These are phyloP conservation scores for Beauveria bassiana DNA, from an alignment of 2,329 filamentous ascomycete species.

Conservation along the genomic window DNA sequence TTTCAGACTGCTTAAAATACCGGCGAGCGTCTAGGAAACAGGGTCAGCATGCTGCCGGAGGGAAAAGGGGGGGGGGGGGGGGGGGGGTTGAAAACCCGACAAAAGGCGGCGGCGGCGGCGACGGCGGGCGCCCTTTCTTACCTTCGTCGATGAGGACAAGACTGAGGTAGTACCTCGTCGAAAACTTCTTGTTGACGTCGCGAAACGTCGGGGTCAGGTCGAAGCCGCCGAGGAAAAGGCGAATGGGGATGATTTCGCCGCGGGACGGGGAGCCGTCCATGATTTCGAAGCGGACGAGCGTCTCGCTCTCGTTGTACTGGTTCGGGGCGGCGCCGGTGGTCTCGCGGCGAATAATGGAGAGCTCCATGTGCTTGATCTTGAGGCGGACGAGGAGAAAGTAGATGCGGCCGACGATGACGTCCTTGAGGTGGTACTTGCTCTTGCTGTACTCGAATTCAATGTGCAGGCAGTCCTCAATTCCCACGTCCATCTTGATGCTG, in stretches of 20 bases:
- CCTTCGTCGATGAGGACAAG: constrained; percentile 93
- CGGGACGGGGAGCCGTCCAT: constrained; percentile 99
- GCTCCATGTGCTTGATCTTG: constrained; percentile 99
- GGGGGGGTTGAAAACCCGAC: neutral
- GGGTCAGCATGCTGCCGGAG: neutral
- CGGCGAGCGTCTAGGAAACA: constrained; percentile 67
- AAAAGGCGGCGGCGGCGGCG: neutral
- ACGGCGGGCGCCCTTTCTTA: constrained; percentile 28
- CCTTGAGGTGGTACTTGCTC: constrained; percentile 97
- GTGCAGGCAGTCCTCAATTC: constrained; percentile 97
- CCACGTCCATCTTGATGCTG: constrained; percentile 99
- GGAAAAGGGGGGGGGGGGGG: too few relatives aligned
- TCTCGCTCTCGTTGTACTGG: constrained; percentile 99
- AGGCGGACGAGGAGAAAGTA: constrained; percentile 95
- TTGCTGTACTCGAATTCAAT: constrained; percentile 99
- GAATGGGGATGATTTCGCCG: constrained; percentile 90
- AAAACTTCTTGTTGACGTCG: constrained; percentile 99
- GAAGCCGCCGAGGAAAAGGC: constrained; percentile 93
- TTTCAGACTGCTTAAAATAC: constrained; percentile 99
- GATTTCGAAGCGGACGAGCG: constrained; percentile 95
- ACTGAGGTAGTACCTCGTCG: constrained; percentile 93
- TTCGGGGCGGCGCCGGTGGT: constrained; percentile 95
- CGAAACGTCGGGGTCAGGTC: constrained; percentile 97
- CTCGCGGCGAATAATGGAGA: constrained; percentile 94
- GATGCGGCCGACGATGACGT: constrained; percentile 96